Conservation (phyloP, 192 early-diverging fungal species). For the Mortierella hygrophila region DNA sequence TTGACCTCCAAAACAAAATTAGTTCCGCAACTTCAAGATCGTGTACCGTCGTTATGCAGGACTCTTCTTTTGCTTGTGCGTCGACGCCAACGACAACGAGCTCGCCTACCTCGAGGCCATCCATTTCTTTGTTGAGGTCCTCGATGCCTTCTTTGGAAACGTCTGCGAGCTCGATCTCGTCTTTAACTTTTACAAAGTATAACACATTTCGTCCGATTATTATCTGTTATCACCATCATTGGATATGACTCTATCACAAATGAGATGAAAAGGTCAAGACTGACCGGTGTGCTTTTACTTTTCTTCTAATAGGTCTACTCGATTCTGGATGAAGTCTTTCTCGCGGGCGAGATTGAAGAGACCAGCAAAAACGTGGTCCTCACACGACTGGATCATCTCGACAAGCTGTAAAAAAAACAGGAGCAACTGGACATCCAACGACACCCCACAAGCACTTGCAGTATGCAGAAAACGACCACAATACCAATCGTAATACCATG, state of each 20-base stretch:
- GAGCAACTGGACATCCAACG: background rate
- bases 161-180: conserved; percentile 99
- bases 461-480: background rate
- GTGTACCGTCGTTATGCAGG: conserved; percentile 98
- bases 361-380: conserved; percentile 87
- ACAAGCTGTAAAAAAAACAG: conserved; percentile 67
- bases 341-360: conserved; percentile 98
- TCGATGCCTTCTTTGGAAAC: conserved; percentile 98
- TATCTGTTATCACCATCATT: background rate
- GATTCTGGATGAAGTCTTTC: conserved; percentile 97
- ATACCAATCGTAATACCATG: background rate
- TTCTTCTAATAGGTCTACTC: conserved; percentile 80
- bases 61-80: conserved; percentile 99
- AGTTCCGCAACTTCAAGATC: conserved; percentile 97
- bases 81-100: conserved; percentile 99
- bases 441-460: background rate
- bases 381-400: conserved; percentile 81
- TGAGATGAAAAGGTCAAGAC: background rate
- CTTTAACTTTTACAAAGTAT: conserved; percentile 96
- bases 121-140: conserved; percentile 98
- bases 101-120: conserved; percentile 95
- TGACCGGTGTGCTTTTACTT: background rate
- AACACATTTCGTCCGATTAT: background rate
- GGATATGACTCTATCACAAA: no score
- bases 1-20: background rate